Evolutionary conservation across 192 early-diverging fungal species (phyloP).

Genomic region (Martensiomyces pterosporus): DNA sequence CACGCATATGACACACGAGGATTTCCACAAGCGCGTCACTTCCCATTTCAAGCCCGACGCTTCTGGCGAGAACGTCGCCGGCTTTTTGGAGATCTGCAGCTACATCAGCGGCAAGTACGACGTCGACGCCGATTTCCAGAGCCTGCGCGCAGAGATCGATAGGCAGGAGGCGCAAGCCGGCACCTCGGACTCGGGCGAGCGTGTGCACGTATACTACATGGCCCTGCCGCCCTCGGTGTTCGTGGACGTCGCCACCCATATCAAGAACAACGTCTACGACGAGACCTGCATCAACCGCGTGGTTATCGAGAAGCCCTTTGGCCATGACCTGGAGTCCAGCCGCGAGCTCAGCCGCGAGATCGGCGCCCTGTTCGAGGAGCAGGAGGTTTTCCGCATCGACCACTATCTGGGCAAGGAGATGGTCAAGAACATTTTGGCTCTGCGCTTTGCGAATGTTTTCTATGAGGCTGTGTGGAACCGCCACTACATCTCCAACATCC

Average conservation of each 20-base stretch:
- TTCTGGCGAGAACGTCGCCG: slow-evolving; percentile 28
- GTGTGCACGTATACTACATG: slow-evolving; percentile 81
- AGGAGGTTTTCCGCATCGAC: slow-evolving; percentile 95
- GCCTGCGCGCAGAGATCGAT: slow-evolving; percentile 59
- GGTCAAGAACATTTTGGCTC: slow-evolving; percentile 92
- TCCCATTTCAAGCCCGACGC: slow-evolving; percentile 50
- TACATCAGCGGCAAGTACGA: slow-evolving; percentile 89
- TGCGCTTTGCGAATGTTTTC: slow-evolving; percentile 90
- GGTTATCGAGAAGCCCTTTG: slow-evolving; percentile 96
- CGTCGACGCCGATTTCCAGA: slow-evolving; percentile 62
- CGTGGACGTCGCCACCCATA: slow-evolving; percentile 68
- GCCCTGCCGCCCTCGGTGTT: slow-evolving; percentile 93
- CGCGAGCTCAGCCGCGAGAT: slow-evolving; percentile 64
- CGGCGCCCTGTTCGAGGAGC: slow-evolving; percentile 71
- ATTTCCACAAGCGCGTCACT: slow-evolving; percentile 72
- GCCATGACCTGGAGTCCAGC: slow-evolving; percentile 78
- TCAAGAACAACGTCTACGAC: slow-evolving; percentile 68
- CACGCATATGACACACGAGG: slow-evolving; percentile 65
- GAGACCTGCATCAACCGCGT: slow-evolving; percentile 66
- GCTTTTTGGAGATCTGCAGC: slow-evolving; percentile 67
- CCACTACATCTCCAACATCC: slow-evolving; percentile 79
- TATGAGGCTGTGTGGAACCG: slow-evolving; percentile 89
- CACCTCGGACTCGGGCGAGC: slow-evolving; percentile 13
- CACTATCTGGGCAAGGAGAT: slow-evolving; percentile 98
- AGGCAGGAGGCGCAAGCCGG: slow-evolving; percentile 49